phyloP scores from a whole-genome alignment of 441 rosid species.

The Manihot esculenta region DNA sequence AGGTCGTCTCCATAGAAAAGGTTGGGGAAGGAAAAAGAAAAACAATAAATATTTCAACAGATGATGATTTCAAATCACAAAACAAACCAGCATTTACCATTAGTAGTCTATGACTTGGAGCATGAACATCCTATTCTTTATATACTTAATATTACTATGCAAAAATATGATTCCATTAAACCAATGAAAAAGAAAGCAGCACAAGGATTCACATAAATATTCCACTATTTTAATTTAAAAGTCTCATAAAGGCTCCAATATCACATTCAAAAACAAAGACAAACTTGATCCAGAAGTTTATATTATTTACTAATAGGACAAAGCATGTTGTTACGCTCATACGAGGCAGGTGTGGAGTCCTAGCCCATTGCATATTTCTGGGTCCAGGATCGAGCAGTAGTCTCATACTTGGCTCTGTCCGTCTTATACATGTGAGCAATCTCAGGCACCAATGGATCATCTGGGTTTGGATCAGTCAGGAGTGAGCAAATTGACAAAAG shows the following conservation, averaged over 20 bases:
- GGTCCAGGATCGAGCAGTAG: conserved; percentile 80
- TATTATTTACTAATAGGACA: conserved; percentile 34
- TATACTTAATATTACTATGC: too few relatives aligned
- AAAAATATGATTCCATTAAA: not conserved
- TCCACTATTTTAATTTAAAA: not conserved
- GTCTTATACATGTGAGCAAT: conserved; percentile 84
- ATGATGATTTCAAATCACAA: too few relatives aligned
- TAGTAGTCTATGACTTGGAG: too few relatives aligned
- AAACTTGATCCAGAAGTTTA: conserved; percentile 17
- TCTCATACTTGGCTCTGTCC: conserved; percentile 75
- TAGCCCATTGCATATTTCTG: conserved; percentile 83
- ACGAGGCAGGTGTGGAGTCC: not conserved
- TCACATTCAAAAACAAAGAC: not conserved
- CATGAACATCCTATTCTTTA: too few relatives aligned
- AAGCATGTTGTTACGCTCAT: not conserved
- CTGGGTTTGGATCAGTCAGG: conserved; percentile 86
- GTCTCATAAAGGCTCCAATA: not conserved
- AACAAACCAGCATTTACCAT: too few relatives aligned
- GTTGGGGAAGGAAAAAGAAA: too few relatives aligned
- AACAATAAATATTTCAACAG: too few relatives aligned
- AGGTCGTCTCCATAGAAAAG: too few relatives aligned
- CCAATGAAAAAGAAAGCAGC: not conserved
- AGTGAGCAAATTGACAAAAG: conserved; percentile 80
- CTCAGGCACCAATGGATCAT: conserved; percentile 86
- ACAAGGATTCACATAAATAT: not conserved